These are phyloP conservation scores for Ramichloridium luteum DNA, from an alignment of 2,329 filamentous ascomycete species.

Conservation along the genomic window DNA sequence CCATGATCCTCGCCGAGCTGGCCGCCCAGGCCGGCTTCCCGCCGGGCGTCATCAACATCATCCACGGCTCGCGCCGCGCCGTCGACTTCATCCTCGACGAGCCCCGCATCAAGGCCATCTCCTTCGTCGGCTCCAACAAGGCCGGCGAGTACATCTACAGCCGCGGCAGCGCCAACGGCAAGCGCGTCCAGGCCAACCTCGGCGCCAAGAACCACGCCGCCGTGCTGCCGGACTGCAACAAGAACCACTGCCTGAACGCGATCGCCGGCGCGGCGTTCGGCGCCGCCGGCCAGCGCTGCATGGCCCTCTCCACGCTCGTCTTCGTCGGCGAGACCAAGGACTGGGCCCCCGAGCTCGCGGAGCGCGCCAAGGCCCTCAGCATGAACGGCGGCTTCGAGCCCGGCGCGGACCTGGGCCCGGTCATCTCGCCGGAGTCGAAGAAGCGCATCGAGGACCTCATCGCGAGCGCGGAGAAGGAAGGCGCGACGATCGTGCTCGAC, in stretches of 20 bases:
- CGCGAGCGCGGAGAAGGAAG: conserved; percentile 63
- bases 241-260: conserved; percentile 77
- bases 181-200: conserved; percentile 78
- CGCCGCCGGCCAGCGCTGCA: conserved; percentile 73
- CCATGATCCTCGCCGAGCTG: conserved; percentile 75
- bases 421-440: conserved; percentile 70
- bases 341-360: conserved; percentile 67
- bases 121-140: conserved; percentile 78
- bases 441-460: conserved; percentile 67
- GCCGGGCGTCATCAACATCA: conserved; percentile 67
- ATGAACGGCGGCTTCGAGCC: conserved; percentile 74
- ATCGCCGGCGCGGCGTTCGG: conserved; percentile 76
- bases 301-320: conserved; percentile 73
- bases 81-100: conserved; percentile 82
- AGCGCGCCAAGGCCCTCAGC: conserved; percentile 58
- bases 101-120: conserved; percentile 73
- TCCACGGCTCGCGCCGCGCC: conserved; percentile 68
- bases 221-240: conserved; percentile 75
- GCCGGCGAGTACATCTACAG: conserved; percentile 78
- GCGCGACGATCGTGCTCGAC: conserved; percentile 71
- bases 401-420: conserved; percentile 67
- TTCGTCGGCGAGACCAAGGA: conserved; percentile 76
- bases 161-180: conserved; percentile 69
- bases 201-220: conserved; percentile 83
- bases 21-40: conserved; percentile 72